Evolutionary conservation across 2,329 filamentous ascomycete species (phyloP).

Genomic region (Tricladium varicosporioides): DNA sequence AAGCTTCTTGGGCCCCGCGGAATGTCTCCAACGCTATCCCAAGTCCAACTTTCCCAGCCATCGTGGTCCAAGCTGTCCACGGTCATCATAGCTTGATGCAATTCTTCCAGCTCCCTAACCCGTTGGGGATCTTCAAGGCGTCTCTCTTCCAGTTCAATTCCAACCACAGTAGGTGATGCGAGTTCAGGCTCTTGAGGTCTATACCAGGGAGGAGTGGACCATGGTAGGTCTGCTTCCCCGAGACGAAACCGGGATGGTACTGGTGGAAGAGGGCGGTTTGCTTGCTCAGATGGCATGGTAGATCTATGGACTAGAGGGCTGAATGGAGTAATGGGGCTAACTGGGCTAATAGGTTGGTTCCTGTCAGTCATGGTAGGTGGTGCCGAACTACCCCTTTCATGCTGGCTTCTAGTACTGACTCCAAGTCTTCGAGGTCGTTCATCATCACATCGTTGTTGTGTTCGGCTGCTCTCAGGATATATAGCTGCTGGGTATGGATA

Average conservation of each 20-base stretch:
- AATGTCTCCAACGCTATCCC: conserved; percentile 25
- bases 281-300: conserved; percentile 7
- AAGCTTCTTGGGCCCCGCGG: conserved; percentile 30
- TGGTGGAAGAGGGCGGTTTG: conserved; percentile 29
- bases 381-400: conserved; percentile 28
- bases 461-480: not conserved
- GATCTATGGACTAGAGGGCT: conserved; percentile 13
- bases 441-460: not conserved
- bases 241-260: conserved; percentile 32
- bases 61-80: conserved; percentile 31
- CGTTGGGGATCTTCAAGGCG: conserved; percentile 30
- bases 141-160: conserved; percentile 17
- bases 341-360: conserved; percentile 15
- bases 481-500: not conserved
- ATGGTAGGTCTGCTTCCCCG: conserved; percentile 32
- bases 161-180: conserved; percentile 5
- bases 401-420: conserved; percentile 6
- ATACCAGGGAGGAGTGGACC: conserved; percentile 32
- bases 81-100: conserved; percentile 35
- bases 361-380: conserved; percentile 27
- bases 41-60: conserved; percentile 28
- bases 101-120: conserved; percentile 27
- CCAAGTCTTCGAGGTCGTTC: conserved; percentile 10
- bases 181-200: conserved; percentile 14
- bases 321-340: conserved; percentile 15